Base-by-base conservation (phyloP, 495 filamentous ascomycete species). In the Halenospora varia region DNA sequence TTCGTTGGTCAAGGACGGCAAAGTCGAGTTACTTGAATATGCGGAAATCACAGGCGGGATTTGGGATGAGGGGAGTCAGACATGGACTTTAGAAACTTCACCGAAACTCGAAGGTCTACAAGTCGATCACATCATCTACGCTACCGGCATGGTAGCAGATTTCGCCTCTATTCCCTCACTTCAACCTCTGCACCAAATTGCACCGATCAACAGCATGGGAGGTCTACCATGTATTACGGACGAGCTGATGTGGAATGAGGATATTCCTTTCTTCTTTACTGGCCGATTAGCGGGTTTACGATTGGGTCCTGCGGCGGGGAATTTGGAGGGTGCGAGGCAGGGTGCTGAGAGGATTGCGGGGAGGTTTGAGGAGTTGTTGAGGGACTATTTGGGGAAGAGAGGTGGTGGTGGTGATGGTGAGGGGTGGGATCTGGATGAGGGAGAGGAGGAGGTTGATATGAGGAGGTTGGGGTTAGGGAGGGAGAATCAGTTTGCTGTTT, bases 271-370 rank as follows among this genome's bases (percentile, higher is more conserved):
- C 6, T 87, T 86, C 60, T 64, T 85, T 53, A 81, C 82, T 0
- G 85, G 83, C 15, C 71, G 80, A 55, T 69, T 87, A 55, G 83
- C 79, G 0, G 77, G 72, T 4, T 62, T 87, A 41, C 72, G 81
- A 25, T 68, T 87, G 4, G 84, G 85, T 2, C 85, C 83, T 25
- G 80, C 75, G 11, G 83, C 82, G 1, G 77, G 76, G 15, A 86
- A 87, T 68, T 70, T 87, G 2, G 83, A 83, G 52, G 84, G 84
- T 3, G 81, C 82, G n/a, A 77, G 82, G 52, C 64, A 80, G 41
- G 83, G 83, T 2, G 83, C 83, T 2, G 83, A 87, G 70, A 70
- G 83, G 51, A 77, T 87, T 44, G 75, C 80, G 6, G 85, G 81
- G 82, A 76, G 75, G 1, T 71, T 85, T 59, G 75, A 80, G 59